Conservation (phyloP, 2,329 filamentous ascomycete genomes). For the Nakataea oryzae region DNA sequence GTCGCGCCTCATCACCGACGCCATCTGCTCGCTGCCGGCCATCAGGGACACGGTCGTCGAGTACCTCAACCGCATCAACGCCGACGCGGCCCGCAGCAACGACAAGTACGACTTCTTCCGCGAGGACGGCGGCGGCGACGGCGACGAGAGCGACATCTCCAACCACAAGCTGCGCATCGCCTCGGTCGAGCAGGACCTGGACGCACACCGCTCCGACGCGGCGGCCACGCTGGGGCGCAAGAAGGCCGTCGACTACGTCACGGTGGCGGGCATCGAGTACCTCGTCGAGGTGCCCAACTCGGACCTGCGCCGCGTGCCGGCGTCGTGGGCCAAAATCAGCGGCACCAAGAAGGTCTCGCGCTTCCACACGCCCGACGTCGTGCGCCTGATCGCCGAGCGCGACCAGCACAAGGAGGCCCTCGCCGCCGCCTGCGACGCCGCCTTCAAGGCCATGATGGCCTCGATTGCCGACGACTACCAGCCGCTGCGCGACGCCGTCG, state of each 20-base stretch:
- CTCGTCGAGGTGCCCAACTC: constrained; percentile 83
- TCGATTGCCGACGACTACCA: constrained; percentile 80
- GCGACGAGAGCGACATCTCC: constrained; percentile 58
- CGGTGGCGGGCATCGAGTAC: constrained; percentile 85
- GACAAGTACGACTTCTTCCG: constrained; percentile 94
- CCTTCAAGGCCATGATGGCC: constrained; percentile 62
- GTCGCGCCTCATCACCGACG: constrained; percentile 58
- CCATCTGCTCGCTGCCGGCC: constrained; percentile 64
- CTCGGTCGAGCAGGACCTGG: constrained; percentile 81
- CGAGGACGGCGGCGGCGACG: constrained; percentile 32
- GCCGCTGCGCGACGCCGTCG: constrained; percentile 76
- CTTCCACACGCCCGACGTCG: constrained; percentile 88
- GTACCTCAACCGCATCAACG: constrained; percentile 78
- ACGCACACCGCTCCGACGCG: constrained; percentile 62
- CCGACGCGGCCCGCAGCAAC: constrained; percentile 69
- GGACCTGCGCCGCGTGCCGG: constrained; percentile 77
- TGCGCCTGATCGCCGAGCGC: constrained; percentile 71
- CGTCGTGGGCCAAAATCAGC: constrained; percentile 89
- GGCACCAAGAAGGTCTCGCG: constrained; percentile 87
- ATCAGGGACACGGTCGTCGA: constrained; percentile 64
- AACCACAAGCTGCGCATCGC: constrained; percentile 85
- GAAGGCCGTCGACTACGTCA: constrained; percentile 63
- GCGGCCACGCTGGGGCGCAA: constrained; percentile 63
- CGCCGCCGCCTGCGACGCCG: constrained; percentile 79
- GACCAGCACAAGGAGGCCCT: constrained; percentile 93